Evolutionary conservation across 306 rosid genomes (phyloP), one percentile per base, ranked within the genome.

Genomic region (Quercus alba): DNA sequence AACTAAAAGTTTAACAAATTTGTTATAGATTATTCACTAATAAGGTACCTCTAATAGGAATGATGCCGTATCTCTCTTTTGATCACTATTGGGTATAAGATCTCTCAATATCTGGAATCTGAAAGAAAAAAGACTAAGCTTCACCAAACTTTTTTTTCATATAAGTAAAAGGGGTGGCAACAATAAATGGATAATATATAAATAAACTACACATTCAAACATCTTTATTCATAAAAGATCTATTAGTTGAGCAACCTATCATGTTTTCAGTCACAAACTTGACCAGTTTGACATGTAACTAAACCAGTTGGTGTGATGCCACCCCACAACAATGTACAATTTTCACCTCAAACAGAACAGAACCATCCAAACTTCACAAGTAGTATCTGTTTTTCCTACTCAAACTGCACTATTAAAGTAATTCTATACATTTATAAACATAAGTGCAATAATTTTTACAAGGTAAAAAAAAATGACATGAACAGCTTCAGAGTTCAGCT

Each of bases 71-170:
- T 96, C 99, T 84, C 98, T 88, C 88, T 96, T 96, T 75, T 96
- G 99, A 81, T 96, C 97, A 84, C 99, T 88, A 26, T 96, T 91
- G 71, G 99, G 98, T 83, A 93, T 94, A 61, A 96, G 97, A 90
- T 96, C 98, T 91, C 99, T 93, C 90, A 96, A 83, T 86, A 89
- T 88, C 92, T 96, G 99, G 89, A 93, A 96, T 77, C 99, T 93
- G 93, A 85, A 90, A 76, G 71, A 72, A 77, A 84, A 26, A 58
- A 54, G 70, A 79, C 74, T 44, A 73, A 73, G 73, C 75, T 68
- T 73, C 79, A 49, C 75, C 77, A 88, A 84, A 38, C 66, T 73
- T 72, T 6, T 38, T 38, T 38, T 38, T 38, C 10, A 6, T 38
- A 6, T 41, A 41, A 41, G 46, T 41, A 41, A 41, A 41, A 41